These are phyloP conservation scores for Naematelia encephala DNA, from an alignment of 768 basidiomycete species.

Conservation along the genomic window DNA sequence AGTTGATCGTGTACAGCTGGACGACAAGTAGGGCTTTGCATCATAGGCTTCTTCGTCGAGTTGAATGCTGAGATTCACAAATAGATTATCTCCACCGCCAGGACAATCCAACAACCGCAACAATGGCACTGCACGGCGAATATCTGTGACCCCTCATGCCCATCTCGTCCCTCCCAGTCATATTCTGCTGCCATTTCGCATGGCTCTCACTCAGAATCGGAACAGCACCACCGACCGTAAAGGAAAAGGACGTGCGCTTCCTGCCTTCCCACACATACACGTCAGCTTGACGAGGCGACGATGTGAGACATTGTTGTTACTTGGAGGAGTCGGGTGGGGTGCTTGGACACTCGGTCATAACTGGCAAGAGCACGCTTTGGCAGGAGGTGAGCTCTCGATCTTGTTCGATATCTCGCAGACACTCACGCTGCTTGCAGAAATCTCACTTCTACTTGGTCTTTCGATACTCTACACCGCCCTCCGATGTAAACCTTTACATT, in stretches of 20 bases:
- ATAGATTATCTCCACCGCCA: slow-evolving; percentile 1
- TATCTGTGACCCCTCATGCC: background rate
- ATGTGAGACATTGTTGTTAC: slow-evolving; percentile 37
- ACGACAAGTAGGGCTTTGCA: slow-evolving; percentile 4
- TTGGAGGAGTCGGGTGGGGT: slow-evolving; percentile 25
- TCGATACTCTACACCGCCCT: slow-evolving; percentile 28
- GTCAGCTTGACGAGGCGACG: slow-evolving; percentile 28
- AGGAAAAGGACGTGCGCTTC: slow-evolving; percentile 6
- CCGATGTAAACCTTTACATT: slow-evolving; percentile 13
- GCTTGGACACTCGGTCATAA: slow-evolving; percentile 24
- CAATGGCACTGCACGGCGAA: background rate
- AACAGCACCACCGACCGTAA: slow-evolving; percentile 10
- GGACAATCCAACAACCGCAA: background rate
- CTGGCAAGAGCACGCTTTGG: slow-evolving; percentile 39
- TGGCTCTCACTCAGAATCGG: background rate
- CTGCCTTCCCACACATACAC: background rate
- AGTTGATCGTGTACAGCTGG: background rate
- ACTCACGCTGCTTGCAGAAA: slow-evolving; percentile 23
- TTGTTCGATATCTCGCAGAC: background rate
- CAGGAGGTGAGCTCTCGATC: slow-evolving; percentile 28
- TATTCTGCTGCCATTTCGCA: background rate
- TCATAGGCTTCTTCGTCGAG: background rate
- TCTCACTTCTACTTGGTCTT: slow-evolving; percentile 29
- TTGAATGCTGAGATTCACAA: background rate
- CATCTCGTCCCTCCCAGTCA: slow-evolving; percentile 3